Conservation (phyloP, 805 yeast genomes). For the Priceomyces haplophilus region DNA sequence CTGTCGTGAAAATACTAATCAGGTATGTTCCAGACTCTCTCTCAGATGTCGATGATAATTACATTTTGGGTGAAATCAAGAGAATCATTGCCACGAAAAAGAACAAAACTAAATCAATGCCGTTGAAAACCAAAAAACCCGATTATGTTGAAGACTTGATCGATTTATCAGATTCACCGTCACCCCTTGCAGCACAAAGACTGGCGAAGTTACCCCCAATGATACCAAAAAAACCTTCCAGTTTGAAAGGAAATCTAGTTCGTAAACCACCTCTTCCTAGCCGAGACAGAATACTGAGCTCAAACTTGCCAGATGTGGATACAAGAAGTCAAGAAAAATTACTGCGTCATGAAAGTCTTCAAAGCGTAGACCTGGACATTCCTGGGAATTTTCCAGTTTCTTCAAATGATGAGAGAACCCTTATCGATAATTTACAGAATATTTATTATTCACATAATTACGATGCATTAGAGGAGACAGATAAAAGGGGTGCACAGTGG, state of each 20-base stretch:
- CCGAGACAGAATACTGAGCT: conserved; percentile 9
- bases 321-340: background rate
- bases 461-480: conserved; percentile 34
- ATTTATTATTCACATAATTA: conserved; percentile 22
- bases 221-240: conserved; percentile 47
- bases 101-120: conserved; percentile 9
- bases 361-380: background rate
- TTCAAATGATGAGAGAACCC: background rate
- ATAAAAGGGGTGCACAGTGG: conserved; percentile 38
- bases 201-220: conserved; percentile 35
- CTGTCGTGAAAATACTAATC: conserved; percentile 72
- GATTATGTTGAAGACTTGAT: conserved; percentile 27
- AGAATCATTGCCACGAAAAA: conserved; percentile 16
- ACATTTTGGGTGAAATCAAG: conserved; percentile 29
- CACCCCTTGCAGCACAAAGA: conserved; percentile 15
- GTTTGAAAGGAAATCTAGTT: conserved; percentile 31
- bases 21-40: conserved; percentile 71
- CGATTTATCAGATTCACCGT: conserved; percentile 37
- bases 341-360: background rate
- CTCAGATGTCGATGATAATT: conserved; percentile 48
- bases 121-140: conserved; percentile 11
- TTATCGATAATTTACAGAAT: conserved; percentile 23
- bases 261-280: conserved; percentile 35
- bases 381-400: background rate
- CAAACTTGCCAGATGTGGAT: conserved; percentile 2